Evolutionary conservation across 2,329 filamentous ascomycete genomes (phyloP), one percentile per base, ranked within the genome.

Genomic region (Bertia moriformis): DNA sequence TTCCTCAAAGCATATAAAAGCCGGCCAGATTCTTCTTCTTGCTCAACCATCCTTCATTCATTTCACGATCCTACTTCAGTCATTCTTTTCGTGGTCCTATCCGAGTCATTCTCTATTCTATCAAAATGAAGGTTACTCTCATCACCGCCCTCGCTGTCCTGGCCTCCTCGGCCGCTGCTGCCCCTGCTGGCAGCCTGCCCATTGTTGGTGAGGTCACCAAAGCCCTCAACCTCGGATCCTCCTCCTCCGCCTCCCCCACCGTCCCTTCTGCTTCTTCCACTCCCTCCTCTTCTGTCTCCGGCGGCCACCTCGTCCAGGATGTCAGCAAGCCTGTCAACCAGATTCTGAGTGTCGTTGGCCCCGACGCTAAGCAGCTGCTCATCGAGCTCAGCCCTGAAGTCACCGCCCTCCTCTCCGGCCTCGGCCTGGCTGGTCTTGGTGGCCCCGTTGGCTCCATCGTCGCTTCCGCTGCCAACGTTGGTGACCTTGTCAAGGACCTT

Each of bases 351-450:
- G 47, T 56, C 43, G 49, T 48, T 38, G 53, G 53, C 35, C 40
- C 48, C 39, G 45, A 53, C 38, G 43, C 47, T 35, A 44, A 51
- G 44, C 41, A 45, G 19, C 53, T 57, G 19, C 51, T 57, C 29
- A 38, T 57, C 43, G 42, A 57, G 47, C 49, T 57, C 27, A 49
- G 45, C 44, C 53, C 53, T 39, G 44, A 47, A 35, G 48, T 54
- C 32, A 44, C 51, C 33, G 40, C 42, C 18, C 51, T 56, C 39
- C 40, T 56, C 40, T 37, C 44, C 40, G 46, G 47, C 37, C 51
- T 56, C 27, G 48, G 49, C 42, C 51, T 56, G 24, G 45, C 49
- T 39, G 40, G 42, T 38, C 45, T 55, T 36, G 47, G 48, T 42
- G 45, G 39, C 33, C 44, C 53, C 39, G 42, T 49, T 18, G 54